These are phyloP conservation scores for Barnettozyma populi DNA, from an alignment of 805 yeast genomes.

Conservation along the genomic window DNA sequence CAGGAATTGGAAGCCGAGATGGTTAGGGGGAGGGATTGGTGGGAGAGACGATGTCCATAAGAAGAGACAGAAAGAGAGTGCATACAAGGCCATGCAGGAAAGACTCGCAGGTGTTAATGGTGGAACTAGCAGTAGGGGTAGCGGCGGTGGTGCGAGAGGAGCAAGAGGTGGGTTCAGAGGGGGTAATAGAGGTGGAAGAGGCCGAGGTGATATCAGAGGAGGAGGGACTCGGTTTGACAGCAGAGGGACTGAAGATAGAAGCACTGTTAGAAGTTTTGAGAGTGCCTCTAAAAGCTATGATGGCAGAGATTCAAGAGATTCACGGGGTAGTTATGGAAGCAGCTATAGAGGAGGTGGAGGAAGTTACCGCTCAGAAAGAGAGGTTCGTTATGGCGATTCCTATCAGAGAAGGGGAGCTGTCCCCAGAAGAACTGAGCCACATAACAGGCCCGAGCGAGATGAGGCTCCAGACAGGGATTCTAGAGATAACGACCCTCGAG, in stretches of 20 bases:
- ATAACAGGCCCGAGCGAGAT: too few species aligned
- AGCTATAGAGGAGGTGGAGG: constrained; percentile 4
- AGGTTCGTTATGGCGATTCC: neutral
- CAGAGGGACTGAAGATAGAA: constrained; percentile 11
- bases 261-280: constrained; percentile 19
- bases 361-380: neutral
- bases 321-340: constrained; percentile 1
- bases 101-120: constrained; percentile 5
- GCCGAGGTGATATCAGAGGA: constrained; percentile 3
- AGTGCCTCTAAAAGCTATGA: constrained; percentile 1
- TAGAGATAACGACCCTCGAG: constrained; percentile 2
- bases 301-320: constrained; percentile 9
- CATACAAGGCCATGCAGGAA: constrained; percentile 5
- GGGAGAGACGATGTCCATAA: constrained; percentile 60
- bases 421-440: constrained; percentile 3
- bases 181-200: constrained; percentile 9
- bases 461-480: constrained; percentile 12
- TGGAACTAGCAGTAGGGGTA: constrained; percentile 10
- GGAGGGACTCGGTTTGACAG: constrained; percentile 2
- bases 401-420: neutral
- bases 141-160: constrained; percentile 12
- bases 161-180: constrained; percentile 13
- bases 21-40: constrained; percentile 92
- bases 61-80: constrained; percentile 14
- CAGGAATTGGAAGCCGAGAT: constrained; percentile 63